phyloP scores from a whole-genome alignment of 371 early-diverging fungal species.

The Mortierella sp. region DNA sequence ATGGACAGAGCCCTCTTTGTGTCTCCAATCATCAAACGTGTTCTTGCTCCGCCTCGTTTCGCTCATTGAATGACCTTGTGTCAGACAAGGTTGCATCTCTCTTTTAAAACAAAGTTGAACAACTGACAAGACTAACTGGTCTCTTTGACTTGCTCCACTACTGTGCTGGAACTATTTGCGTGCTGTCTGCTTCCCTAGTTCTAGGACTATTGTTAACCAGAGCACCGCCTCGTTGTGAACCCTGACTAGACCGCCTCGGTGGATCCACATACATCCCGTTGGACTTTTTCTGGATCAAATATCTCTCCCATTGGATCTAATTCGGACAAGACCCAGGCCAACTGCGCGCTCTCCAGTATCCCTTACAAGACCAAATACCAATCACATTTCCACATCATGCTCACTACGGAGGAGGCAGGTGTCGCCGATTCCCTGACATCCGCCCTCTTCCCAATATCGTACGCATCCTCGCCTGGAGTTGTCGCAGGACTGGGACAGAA shows the following conservation, averaged over 20 bases:
- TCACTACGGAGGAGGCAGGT: background rate
- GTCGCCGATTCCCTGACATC: background rate
- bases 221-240: background rate
- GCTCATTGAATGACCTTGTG: background rate
- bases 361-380: constrained; percentile 2
- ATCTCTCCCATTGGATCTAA: constrained; percentile 1
- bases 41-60: background rate
- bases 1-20: background rate
- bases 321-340: background rate
- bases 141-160: background rate
- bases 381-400: background rate
- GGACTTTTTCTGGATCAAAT: background rate
- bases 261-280: background rate
- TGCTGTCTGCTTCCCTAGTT: background rate
- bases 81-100: background rate
- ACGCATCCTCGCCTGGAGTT: background rate
- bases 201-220: background rate
- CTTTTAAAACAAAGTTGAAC: background rate
- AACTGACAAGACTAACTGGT: background rate
- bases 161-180: background rate
- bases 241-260: background rate
- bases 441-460: background rate
- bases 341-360: background rate
- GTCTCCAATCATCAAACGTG: background rate
- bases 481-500: background rate